Conservation (phyloP, 306 rosid species). For the Sicyos edulis region DNA sequence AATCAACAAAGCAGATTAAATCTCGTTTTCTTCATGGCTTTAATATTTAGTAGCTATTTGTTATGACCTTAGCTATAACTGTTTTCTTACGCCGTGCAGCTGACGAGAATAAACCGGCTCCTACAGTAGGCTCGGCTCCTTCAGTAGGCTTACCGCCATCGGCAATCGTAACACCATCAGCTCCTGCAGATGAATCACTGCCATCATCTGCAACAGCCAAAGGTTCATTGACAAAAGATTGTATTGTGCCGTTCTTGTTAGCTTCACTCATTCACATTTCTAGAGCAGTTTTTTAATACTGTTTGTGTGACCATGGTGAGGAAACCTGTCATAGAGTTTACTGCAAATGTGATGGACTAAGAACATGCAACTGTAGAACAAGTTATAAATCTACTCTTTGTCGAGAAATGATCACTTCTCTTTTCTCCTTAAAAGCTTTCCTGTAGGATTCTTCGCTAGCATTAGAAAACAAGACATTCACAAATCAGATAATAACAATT, state of each 20-base stretch:
- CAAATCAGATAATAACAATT: not conserved
- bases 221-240: not conserved
- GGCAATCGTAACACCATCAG: not conserved
- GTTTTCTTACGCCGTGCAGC: not conserved
- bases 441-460: not conserved
- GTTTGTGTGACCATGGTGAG: not conserved
- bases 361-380: not conserved
- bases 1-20: not conserved
- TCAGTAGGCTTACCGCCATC: not conserved
- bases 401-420: not conserved
- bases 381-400: not conserved
- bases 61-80: not conserved
- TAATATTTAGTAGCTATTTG: slow-evolving; percentile 4
- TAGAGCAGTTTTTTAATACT: not conserved
- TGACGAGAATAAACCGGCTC: not conserved
- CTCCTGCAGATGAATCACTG: not conserved
- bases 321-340: not conserved
- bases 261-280: not conserved
- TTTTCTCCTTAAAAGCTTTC: not conserved
- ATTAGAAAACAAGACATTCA: not conserved
- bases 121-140: not conserved
- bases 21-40: not conserved
- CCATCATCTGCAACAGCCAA: not conserved
- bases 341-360: not conserved
- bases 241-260: not conserved